phyloP scores from a whole-genome alignment of 352 stramenopile species.

The Globisporangium barbulae region DNA sequence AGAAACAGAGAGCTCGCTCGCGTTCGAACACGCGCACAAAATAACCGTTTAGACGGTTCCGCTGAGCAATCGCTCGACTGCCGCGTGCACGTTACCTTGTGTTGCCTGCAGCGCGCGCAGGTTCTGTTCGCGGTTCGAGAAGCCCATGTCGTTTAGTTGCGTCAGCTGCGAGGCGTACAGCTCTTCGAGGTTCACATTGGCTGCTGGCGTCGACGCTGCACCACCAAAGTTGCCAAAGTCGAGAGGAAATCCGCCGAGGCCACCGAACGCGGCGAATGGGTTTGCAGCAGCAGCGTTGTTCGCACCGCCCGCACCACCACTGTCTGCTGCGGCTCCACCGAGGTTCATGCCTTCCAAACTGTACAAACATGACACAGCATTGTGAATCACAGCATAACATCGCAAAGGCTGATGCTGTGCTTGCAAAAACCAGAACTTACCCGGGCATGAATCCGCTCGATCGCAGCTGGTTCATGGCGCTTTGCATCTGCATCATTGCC shows the following conservation, averaged over 20 bases:
- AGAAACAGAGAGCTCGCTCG: neutral
- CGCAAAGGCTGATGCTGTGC: neutral
- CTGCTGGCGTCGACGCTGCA: slow-evolving; percentile 27
- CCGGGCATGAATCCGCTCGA: slow-evolving; percentile 60
- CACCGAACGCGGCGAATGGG: slow-evolving; percentile 49
- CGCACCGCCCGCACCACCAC: slow-evolving; percentile 10
- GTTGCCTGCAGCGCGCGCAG: slow-evolving; percentile 83
- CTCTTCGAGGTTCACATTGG: slow-evolving; percentile 81
- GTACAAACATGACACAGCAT: slow-evolving; percentile 4
- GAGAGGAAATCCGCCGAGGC: slow-evolving; percentile 31
- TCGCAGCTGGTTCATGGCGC: slow-evolving; percentile 82
- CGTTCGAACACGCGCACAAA: neutral
- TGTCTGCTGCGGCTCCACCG: slow-evolving; percentile 12
- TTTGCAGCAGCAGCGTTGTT: slow-evolving; percentile 28
- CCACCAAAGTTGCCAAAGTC: slow-evolving; percentile 23
- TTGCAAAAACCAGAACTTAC: slow-evolving; percentile 28
- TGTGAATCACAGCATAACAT: neutral
- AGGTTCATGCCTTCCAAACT: slow-evolving; percentile 60
- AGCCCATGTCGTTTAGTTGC: slow-evolving; percentile 91
- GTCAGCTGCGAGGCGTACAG: slow-evolving; percentile 84
- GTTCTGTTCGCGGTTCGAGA: slow-evolving; percentile 87
- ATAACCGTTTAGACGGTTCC: slow-evolving; percentile 39
- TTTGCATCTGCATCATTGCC: slow-evolving; percentile 91
- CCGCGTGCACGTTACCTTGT: slow-evolving; percentile 86
- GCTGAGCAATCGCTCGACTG: slow-evolving; percentile 86